Percentiles rank a stretch among this genome's conserved stretches.
Conservation (phyloP, 768 basidiomycete species). For the Leccinum barrowsii region DNA sequence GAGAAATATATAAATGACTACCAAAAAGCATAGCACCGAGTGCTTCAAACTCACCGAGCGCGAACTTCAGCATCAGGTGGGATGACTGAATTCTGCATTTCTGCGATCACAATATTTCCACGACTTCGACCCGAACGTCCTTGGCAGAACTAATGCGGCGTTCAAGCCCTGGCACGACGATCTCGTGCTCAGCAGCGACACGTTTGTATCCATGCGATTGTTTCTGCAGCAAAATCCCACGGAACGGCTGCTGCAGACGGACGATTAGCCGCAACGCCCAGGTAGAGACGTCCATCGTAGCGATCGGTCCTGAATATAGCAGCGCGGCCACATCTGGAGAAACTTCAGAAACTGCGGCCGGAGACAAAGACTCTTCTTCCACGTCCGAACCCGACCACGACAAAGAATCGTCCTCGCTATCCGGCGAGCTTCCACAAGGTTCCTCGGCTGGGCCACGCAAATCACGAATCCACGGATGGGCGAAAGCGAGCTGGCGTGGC, state of each 20-base stretch:
- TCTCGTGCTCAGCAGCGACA: background rate
- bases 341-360: background rate
- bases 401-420: background rate
- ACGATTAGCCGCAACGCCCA: constrained; percentile 5
- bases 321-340: background rate
- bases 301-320: too few relatives aligned
- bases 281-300: background rate
- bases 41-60: background rate
- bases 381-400: background rate
- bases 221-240: constrained; percentile 1
- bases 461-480: background rate
- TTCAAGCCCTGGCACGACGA: background rate
- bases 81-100: too few relatives aligned
- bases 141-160: background rate
- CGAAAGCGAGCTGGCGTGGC: constrained; percentile 1
- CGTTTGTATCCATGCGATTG: background rate
- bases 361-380: background rate
- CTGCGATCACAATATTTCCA: background rate
- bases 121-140: background rate
- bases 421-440: background rate
- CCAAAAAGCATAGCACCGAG: background rate
- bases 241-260: constrained; percentile 9
- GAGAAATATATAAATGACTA: background rate
- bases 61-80: too few relatives aligned
- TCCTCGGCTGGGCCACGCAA: background rate